Evolutionary conservation across 176 grass and related monocot genomes (phyloP).

Genomic region (Musa acuminata): DNA sequence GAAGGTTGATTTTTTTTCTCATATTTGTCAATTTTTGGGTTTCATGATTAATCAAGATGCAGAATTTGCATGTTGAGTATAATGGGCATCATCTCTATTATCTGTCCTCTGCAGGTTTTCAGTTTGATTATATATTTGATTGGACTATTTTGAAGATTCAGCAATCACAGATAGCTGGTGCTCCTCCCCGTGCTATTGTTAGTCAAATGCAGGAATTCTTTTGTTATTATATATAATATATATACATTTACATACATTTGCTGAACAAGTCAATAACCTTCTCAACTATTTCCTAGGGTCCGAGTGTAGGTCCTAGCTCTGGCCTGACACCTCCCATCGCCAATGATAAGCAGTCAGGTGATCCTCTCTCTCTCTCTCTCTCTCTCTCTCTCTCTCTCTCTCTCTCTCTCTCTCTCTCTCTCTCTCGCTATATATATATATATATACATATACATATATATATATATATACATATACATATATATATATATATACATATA

Average conservation of each 20-base stretch:
- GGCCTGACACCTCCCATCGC: slow-evolving; percentile 43
- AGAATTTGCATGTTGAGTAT: background rate
- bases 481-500: no score
- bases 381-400: no score
- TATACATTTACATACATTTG: background rate
- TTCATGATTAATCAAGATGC: background rate
- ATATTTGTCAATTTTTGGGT: background rate
- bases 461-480: no score
- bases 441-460: no score
- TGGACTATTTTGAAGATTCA: slow-evolving; percentile 98
- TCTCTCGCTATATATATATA: no score
- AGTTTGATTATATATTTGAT: slow-evolving; percentile 98
- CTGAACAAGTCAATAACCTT: background rate
- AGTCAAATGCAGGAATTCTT: background rate
- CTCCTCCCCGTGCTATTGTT: slow-evolving; percentile 55
- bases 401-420: no score
- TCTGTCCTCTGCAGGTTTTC: slow-evolving; percentile 67
- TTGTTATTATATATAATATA: background rate
- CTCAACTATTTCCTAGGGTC: slow-evolving; percentile 37
- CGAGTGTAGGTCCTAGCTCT: slow-evolving; percentile 67
- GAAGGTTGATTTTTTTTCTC: slow-evolving; percentile 45
- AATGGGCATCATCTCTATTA: slow-evolving; percentile 6
- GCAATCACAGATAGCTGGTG: slow-evolving; percentile 85
- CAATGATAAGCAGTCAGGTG: slow-evolving; percentile 86
- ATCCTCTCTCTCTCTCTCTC: background rate